These are phyloP conservation scores for Marsdenia floribunda DNA, from an alignment of 257 asterid genomes.

Conservation along the genomic window DNA sequence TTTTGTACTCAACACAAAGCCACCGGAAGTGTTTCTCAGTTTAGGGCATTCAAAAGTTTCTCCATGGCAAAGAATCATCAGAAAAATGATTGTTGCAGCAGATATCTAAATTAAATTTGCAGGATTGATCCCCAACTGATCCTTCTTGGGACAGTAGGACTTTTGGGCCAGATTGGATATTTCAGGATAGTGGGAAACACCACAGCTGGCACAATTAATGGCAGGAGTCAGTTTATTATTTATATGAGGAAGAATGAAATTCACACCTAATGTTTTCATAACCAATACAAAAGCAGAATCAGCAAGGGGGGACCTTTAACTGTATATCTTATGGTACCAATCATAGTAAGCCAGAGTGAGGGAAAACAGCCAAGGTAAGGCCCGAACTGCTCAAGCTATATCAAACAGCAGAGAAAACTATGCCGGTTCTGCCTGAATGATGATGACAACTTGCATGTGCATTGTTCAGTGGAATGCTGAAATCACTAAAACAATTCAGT, in stretches of 20 bases:
- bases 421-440: slow-evolving; percentile 17
- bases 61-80: background rate
- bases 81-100: background rate
- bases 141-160: background rate
- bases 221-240: slow-evolving; percentile 19
- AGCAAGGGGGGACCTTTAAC: slow-evolving; percentile 22
- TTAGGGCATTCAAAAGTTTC: background rate
- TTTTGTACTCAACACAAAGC: background rate
- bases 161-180: slow-evolving; percentile 17
- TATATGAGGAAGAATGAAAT: slow-evolving; percentile 15
- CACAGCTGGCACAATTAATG: slow-evolving; percentile 38
- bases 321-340: slow-evolving; percentile 18
- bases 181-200: slow-evolving; percentile 23
- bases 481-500: slow-evolving; percentile 5
- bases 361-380: slow-evolving; percentile 21
- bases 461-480: slow-evolving; percentile 13
- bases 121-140: background rate
- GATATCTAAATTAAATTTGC: background rate
- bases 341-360: slow-evolving; percentile 16
- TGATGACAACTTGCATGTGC: slow-evolving; percentile 18
- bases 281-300: slow-evolving; percentile 20
- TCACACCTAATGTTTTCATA: slow-evolving; percentile 27
- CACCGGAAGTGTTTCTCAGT: background rate
- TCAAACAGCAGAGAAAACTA: slow-evolving; percentile 25
- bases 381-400: slow-evolving; percentile 26